These are phyloP conservation scores for Chenopodium quinoa DNA, from an alignment of 148 eudicot genomes.

Conservation along the genomic window DNA sequence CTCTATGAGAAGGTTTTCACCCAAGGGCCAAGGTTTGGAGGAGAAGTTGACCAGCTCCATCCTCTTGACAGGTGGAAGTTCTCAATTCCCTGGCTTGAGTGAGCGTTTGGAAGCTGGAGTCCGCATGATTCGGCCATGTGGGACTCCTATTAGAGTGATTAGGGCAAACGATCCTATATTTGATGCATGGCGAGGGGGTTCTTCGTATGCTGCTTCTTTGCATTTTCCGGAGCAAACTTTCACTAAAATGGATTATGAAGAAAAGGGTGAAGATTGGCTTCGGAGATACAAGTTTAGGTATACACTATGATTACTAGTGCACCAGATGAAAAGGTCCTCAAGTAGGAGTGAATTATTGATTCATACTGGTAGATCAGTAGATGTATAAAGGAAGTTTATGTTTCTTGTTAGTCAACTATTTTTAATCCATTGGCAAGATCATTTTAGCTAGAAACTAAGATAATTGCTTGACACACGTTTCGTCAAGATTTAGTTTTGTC, in stretches of 20 bases:
- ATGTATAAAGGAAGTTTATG: conserved; percentile 1
- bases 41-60: conserved; percentile 72
- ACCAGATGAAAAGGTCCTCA: neutral
- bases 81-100: conserved; percentile 72
- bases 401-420: neutral
- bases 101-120: conserved; percentile 86
- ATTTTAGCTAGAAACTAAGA: conserved; percentile 4
- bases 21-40: conserved; percentile 45
- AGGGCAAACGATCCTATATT: conserved; percentile 63
- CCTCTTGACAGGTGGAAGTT: conserved; percentile 81
- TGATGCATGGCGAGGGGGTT: conserved; percentile 98
- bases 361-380: neutral
- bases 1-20: conserved; percentile 58
- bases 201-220: conserved; percentile 64
- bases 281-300: conserved; percentile 70
- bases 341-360: neutral
- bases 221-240: conserved; percentile 62
- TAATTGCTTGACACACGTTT: neutral
- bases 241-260: conserved; percentile 71
- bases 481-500: conserved; percentile 3
- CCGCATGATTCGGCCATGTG: conserved; percentile 86
- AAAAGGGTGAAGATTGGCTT: conserved; percentile 94
- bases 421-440: neutral
- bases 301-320: conserved; percentile 25
- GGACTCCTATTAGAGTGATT: conserved; percentile 59